These are phyloP conservation scores for Dendrobium catenatum DNA, from an alignment of 106 monocot genomes.

Conservation along the genomic window DNA sequence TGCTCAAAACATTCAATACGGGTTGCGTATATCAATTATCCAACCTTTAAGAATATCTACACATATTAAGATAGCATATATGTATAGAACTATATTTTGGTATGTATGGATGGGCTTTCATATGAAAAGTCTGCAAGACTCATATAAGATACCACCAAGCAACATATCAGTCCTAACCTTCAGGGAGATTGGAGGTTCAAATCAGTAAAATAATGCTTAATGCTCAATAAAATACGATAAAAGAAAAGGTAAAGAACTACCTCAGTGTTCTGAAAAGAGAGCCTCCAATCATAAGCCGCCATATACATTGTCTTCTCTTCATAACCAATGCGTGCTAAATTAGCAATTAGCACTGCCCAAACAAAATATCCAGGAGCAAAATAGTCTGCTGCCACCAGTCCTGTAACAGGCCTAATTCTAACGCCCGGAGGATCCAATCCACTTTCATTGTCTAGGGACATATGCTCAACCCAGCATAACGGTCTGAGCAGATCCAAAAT, in stretches of 20 bases:
- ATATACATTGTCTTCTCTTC: slow-evolving; percentile 99
- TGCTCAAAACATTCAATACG: slow-evolving; percentile 19
- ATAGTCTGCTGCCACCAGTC: slow-evolving; percentile 98
- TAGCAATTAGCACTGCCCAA: slow-evolving; percentile 99
- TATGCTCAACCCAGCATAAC: slow-evolving; percentile 96
- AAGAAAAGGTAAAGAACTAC: slow-evolving; percentile 21
- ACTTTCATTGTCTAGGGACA: slow-evolving; percentile 99
- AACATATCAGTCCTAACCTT: background rate
- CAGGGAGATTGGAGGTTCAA: background rate
- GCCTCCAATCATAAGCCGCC: slow-evolving; percentile 99
- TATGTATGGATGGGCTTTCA: background rate
- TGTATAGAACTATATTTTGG: background rate
- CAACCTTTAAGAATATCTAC: background rate
- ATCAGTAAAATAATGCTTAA: background rate
- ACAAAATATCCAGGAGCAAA: slow-evolving; percentile 99
- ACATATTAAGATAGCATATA: background rate
- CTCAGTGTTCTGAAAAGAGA: slow-evolving; percentile 99
- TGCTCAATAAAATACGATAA: background rate
- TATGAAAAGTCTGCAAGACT: background rate
- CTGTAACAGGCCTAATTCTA: slow-evolving; percentile 84
- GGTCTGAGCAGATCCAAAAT: slow-evolving; percentile 49
- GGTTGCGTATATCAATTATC: slow-evolving; percentile 3
- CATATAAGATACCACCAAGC: background rate
- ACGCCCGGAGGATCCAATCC: slow-evolving; percentile 90
- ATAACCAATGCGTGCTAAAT: slow-evolving; percentile 95